Evolutionary conservation across 2,329 filamentous ascomycete species (phyloP), one percentile per base, ranked within the genome.

Genomic region (Epicoccum nigrum): DNA sequence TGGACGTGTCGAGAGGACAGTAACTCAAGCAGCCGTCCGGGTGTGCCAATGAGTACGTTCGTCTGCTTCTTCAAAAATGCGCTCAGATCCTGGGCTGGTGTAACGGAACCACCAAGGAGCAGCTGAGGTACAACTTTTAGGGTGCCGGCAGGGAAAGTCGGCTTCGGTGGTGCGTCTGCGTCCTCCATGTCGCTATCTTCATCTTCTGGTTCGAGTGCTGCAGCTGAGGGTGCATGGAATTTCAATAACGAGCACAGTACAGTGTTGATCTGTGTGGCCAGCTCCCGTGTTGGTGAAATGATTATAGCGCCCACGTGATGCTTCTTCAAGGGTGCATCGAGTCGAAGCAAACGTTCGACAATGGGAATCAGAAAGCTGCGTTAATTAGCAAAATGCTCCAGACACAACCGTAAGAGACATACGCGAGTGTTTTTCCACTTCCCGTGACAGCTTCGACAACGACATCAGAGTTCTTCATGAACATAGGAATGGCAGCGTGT

Each of bases 271-370:
- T 99, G 94, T 1, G 85, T 86, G 1, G 94, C 93, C 42, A 99
- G 81, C 75, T 99, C 94, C 74, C 94, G 86, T 21, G 91, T 99
- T 1, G 94, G 94, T 13, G 92, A 93, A 54, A 99, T 86, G 63
- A 99, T 86, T 57, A 99, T 94, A 58, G 89, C 91, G 53, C 88
- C 90, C 53, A 99, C 83, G 71, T 97, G 90, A 72, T 96, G 88
- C 67, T 88, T 91, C 75, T 94, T 96, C 27, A 91, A 86, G 2
- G 91, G 88, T 54, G 93, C 89, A 54, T 92, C 87, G 21, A 90
- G 76, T 59, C 88, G 86, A 53, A 97, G 77, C 37, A 97, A 79
- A 62, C 90, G 88, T 74, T 96, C 88, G 19, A 95, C 83, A 4
- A 95, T 79, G 1, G 92, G 92, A 38, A 97, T 86, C 27, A 95